These are phyloP conservation scores for Gardenia jasminoides DNA, from an alignment of 257 asterid species.

Conservation along the genomic window DNA sequence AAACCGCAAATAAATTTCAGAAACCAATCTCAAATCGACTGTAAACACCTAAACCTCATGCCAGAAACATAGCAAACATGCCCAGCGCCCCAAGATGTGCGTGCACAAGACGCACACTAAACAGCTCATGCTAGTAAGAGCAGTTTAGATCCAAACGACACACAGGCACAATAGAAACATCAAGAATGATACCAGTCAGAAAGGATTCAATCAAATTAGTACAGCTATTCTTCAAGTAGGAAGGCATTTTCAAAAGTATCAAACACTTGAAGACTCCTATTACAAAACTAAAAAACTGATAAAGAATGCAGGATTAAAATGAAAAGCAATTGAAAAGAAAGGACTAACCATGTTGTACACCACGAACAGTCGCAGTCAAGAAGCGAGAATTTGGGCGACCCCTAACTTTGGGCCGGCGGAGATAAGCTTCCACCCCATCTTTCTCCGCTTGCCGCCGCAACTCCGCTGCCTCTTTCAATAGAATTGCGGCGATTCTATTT, in stretches of 20 bases:
- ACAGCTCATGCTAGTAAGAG: not conserved
- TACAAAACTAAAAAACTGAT: not conserved
- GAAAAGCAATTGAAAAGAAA: not conserved
- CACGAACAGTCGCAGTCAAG: conserved; percentile 88
- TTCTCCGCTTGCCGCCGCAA: conserved; percentile 74
- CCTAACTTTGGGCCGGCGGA: conserved; percentile 62
- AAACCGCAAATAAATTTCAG: not conserved
- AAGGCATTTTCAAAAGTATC: not conserved
- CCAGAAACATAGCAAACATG: not conserved
- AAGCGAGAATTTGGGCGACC: conserved; percentile 89
- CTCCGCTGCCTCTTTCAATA: conserved; percentile 88
- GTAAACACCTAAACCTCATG: not conserved
- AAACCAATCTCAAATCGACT: not conserved
- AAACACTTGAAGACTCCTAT: too few relatives aligned
- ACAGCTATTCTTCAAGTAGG: not conserved
- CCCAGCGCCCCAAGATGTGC: not conserved
- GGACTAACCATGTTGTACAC: conserved; percentile 85
- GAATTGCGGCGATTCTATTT: conserved; percentile 79
- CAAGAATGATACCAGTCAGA: not conserved
- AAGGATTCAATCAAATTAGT: not conserved
- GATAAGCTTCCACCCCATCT: conserved; percentile 87
- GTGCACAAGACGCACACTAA: not conserved
- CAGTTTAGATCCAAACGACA: not conserved
- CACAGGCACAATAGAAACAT: not conserved
- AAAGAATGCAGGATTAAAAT: not conserved